Percentiles rank a stretch among this genome's conserved stretches.
phyloP scores from a whole-genome alignment of 306 rosid species.

The Sechiopsis laciniata region DNA sequence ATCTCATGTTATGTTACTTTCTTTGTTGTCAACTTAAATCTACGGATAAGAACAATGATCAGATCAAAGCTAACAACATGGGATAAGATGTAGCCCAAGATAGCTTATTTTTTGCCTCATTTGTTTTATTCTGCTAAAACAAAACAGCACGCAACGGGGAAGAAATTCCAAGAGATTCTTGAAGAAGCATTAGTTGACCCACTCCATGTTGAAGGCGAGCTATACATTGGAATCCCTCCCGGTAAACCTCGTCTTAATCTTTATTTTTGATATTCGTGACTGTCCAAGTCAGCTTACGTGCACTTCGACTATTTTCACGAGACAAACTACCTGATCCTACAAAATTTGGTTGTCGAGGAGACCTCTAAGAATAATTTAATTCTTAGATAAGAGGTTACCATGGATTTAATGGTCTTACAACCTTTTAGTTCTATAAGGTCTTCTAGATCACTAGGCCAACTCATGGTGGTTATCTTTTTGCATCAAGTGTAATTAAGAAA shows the following conservation, averaged over 20 bases:
- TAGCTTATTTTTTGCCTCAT: neutral
- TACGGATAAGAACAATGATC: neutral
- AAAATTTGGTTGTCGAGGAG: no score
- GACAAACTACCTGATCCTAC: no score
- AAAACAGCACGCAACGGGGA: conserved; percentile 81
- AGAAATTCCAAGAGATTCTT: conserved; percentile 83
- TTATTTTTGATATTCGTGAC: neutral
- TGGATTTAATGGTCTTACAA: no score
- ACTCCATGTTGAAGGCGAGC: conserved; percentile 78
- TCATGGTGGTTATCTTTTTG: neutral
- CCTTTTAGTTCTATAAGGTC: no score
- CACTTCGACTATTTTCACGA: no score
- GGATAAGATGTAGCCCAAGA: conserved; percentile 11
- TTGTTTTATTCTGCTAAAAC: conserved; percentile 32
- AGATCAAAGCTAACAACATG: neutral
- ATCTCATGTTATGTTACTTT: neutral
- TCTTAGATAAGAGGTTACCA: no score
- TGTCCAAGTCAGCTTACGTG: no score
- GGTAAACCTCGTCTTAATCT: conserved; percentile 41
- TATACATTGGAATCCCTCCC: conserved; percentile 94
- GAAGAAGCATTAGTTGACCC: conserved; percentile 84
- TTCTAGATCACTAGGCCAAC: no score
- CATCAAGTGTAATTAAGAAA: neutral
- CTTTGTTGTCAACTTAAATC: conserved; percentile 3
- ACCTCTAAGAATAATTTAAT: no score